Base-by-base conservation (phyloP, 441 rosid species). In the Aquilaria agallochum region DNA sequence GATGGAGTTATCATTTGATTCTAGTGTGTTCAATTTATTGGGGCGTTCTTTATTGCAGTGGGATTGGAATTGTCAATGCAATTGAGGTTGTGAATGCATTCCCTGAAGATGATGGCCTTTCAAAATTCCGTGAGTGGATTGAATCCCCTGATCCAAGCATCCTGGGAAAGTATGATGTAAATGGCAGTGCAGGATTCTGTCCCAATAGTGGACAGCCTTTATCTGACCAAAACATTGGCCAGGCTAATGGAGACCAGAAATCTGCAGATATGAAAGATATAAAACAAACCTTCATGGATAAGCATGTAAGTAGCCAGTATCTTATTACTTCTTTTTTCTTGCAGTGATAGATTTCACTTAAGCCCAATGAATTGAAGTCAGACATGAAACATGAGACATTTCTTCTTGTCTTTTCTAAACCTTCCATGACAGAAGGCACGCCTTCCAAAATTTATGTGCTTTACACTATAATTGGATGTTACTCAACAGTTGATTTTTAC, bases 21-120 rank as follows among this genome's bases (percentile, higher is more conserved):
- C 45, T 40, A 40, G 45, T 10, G 9, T 5, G 45, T 47, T 60
- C 20, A 63, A 44, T 60, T 62, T 9, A 45, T 31, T 61, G 59
- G 58, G 49, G 57, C 67, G 56, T 55, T 42, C 73, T 69, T 56
- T 70, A 49, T n/a, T 78, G 88, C 77, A 95, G 99, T 81, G 99
- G 99, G 56, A 90, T 95, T 67, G 99, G 97, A 65, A 92, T 95
- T 68, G 99, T 95, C 66, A 95, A 95, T 78, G 98, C 99, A 55
- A 85, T 92, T 65, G 99, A 95, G 83, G 96, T 95, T 54, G 79
- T 95, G 60, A 85, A 83, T 79, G 99, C 98, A 69, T 95, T 88
- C 72, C 92, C 96, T 0, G 98, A 92, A 77, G 96, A 87, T 55
- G 89, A 89, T 73, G 99, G 99, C 53, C 96, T 95, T 75, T 73